phyloP scores from a whole-genome alignment of 148 eudicot species.

The Suaeda aralocaspica region DNA sequence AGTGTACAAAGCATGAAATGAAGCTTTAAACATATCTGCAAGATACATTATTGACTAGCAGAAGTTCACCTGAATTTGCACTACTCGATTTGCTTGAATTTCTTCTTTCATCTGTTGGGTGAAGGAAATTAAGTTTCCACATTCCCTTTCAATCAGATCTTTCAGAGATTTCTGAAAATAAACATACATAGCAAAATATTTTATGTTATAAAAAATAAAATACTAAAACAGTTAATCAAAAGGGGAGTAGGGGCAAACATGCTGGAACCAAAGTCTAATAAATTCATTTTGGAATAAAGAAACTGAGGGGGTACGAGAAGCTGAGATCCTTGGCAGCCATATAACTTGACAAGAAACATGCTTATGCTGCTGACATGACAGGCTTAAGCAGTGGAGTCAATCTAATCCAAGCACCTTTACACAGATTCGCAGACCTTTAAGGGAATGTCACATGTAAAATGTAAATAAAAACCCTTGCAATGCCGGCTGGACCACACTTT shows the following conservation, averaged over 20 bases:
- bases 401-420: neutral
- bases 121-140: conserved; percentile 37
- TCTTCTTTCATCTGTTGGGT: conserved; percentile 54
- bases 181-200: neutral
- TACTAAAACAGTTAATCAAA: neutral
- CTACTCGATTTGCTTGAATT: conserved; percentile 58
- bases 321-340: neutral
- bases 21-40: neutral
- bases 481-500: neutral
- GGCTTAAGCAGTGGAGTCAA: neutral
- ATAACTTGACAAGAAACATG: neutral
- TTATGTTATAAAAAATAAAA: neutral
- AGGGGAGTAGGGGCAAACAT: neutral
- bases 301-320: neutral
- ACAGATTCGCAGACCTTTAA: neutral
- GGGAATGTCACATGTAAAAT: neutral
- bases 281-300: neutral
- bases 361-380: neutral
- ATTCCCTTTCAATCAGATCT: conserved; percentile 37
- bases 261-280: neutral
- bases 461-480: neutral
- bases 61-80: conserved; percentile 48
- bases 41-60: neutral
- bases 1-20: neutral
- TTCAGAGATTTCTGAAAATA: conserved; percentile 21